phyloP scores from a whole-genome alignment of 805 yeast species.

The Jamesozyma lodderae region DNA sequence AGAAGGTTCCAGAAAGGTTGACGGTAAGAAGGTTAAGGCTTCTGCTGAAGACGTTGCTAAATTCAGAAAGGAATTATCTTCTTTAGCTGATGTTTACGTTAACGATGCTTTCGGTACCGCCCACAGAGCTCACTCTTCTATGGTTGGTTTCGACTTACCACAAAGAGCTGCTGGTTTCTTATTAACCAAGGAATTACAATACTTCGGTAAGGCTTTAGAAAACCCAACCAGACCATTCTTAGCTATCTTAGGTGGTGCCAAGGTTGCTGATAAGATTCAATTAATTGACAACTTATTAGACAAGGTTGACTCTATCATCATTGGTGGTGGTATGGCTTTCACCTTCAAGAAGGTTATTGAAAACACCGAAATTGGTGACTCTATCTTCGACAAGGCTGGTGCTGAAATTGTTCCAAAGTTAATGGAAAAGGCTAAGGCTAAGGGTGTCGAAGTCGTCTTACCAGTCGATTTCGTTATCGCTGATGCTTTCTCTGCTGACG shows the following conservation, averaged over 20 bases:
- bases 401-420: conserved; percentile 89
- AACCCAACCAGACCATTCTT: conserved; percentile 96
- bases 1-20: conserved; percentile 88
- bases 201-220: conserved; percentile 97
- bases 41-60: conserved; percentile 70
- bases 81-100: conserved; percentile 93
- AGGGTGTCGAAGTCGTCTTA: conserved; percentile 85
- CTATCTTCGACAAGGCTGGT: conserved; percentile 89
- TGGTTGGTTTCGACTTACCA: conserved; percentile 94
- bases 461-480: conserved; percentile 96
- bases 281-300: conserved; percentile 93
- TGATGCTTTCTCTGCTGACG: conserved; percentile 88
- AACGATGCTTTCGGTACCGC: conserved; percentile 99
- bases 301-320: conserved; percentile 88
- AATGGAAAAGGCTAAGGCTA: conserved; percentile 92
- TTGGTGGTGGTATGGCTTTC: conserved; percentile 99
- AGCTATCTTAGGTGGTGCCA: conserved; percentile 99
- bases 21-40: conserved; percentile 92
- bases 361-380: conserved; percentile 80
- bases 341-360: conserved; percentile 93
- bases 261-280: conserved; percentile 98
- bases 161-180: conserved; percentile 98
- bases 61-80: conserved; percentile 84
- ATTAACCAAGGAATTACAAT: conserved; percentile 92
- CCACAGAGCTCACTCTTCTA: conserved; percentile 99